Conservation (phyloP, 148 eudicot genomes). For the Rhododendron vialii region DNA sequence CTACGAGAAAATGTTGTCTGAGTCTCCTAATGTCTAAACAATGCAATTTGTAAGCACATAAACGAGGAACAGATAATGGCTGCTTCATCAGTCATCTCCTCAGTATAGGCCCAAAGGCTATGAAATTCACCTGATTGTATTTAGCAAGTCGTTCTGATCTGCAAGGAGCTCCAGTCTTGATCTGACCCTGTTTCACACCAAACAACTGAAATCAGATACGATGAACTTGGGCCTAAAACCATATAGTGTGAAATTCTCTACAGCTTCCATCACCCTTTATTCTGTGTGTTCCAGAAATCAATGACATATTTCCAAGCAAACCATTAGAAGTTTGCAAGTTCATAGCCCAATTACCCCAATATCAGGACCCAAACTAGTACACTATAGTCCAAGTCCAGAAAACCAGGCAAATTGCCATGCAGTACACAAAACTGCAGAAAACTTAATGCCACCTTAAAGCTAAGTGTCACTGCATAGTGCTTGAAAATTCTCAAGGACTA, state of each 20-base stretch:
- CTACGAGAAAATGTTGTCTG: background rate
- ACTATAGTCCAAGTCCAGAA: background rate
- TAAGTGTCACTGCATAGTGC: background rate
- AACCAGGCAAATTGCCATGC: background rate
- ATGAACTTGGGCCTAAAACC: background rate
- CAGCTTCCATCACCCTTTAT: no score
- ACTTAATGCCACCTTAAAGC: no score
- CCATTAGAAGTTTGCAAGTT: background rate
- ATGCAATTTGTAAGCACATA: background rate
- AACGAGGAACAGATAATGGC: background rate
- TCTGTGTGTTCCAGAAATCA: no score
- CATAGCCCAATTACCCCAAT: background rate
- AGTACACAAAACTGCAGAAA: background rate
- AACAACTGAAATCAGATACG: background rate
- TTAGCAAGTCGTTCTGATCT: constrained; percentile 30
- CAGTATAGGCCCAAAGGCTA: background rate
- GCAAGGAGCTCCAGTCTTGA: constrained; percentile 32
- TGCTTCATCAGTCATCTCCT: background rate
- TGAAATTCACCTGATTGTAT: constrained; percentile 21
- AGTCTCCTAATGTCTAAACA: background rate
- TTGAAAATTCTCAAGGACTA: background rate
- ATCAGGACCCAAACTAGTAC: background rate
- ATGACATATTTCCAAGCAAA: background rate
- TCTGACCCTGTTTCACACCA: constrained; percentile 23
- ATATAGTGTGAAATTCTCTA: background rate